Base-by-base conservation (phyloP, 768 basidiomycete genomes). In the Trametes sanguinea region DNA sequence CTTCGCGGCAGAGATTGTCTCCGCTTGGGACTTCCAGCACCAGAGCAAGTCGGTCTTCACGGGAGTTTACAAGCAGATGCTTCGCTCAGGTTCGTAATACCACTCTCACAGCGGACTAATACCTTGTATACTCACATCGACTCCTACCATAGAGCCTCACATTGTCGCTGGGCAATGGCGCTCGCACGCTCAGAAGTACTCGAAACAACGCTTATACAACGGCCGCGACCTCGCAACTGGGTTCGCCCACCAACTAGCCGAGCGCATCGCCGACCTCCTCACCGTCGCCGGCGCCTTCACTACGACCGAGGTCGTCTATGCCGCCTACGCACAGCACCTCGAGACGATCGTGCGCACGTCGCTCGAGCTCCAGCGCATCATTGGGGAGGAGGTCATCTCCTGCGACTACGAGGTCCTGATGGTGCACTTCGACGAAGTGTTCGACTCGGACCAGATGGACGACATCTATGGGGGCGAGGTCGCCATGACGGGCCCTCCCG, bases 21-120 rank as follows among this genome's bases (percentile, higher is more conserved):
- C 60, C 30, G 56, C 65, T 7, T 67, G 65, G 65, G 62, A 67
- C 51, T 67, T 67, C 45, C 65, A 66, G 59, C 62, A 63, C 60
- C 62, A 63, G 62, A 63, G 59, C 61, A 45, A 57, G 51, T 52
- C 65, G 4, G 61, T 60, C 16, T 66, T 66, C 44, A 59, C 59
- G 6, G 60, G 62, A 1, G 57, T 64, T 13, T 64, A 68, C 53
- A 56, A 56, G 56, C 61, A 65, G 44, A 65, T 68, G 62, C 53
- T 60, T 7, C 54, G 52, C n/a, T 65, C 64, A 54, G 67, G 67
- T 68, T 14, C 2, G 27, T 47, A 22, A 7, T 27, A 33, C 27
- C 14, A 11, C 13, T 30, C 8, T 8, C 4, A 14, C 14, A 8
- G 42, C 7, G 42, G 42, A 43, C 4, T 27, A 3, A 14, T 27